phyloP scores from a whole-genome alignment of 1,139 yeast species.

The Torulaspora globosa region DNA sequence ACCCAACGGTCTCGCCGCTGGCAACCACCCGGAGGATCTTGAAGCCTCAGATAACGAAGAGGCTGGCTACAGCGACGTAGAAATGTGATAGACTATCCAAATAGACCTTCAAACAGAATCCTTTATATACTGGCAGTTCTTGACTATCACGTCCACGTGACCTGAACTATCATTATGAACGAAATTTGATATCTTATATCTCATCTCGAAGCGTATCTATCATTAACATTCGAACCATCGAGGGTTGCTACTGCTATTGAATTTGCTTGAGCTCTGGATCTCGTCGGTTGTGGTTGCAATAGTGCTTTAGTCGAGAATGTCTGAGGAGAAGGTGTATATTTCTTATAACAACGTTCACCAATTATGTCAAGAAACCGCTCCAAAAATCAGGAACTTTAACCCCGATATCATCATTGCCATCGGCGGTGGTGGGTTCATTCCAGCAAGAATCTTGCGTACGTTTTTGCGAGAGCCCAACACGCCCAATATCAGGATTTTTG shows the following conservation, averaged over 20 bases:
- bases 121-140: neutral
- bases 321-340: slow-evolving; percentile 48
- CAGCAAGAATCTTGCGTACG: slow-evolving; percentile 60
- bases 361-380: slow-evolving; percentile 54
- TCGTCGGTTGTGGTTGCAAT: neutral
- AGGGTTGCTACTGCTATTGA: neutral
- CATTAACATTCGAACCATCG: neutral
- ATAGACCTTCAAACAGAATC: neutral
- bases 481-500: slow-evolving; percentile 61
- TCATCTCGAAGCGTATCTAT: neutral
- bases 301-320: slow-evolving; percentile 19
- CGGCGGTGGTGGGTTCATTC: slow-evolving; percentile 69
- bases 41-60: slow-evolving; percentile 28
- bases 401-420: slow-evolving; percentile 61
- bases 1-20: neutral
- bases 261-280: neutral
- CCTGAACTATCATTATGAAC: no score
- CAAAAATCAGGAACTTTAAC: slow-evolving; percentile 43
- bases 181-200: neutral
- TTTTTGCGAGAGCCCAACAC: slow-evolving; percentile 52
- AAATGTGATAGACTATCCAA: slow-evolving; percentile 20
- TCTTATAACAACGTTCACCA: slow-evolving; percentile 62
- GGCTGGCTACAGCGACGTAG: slow-evolving; percentile 37
- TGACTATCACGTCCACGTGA: neutral
- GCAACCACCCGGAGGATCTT: neutral